Evolutionary conservation across 23 red algal species (phyloP), one percentile per base, ranked within the genome.

Genomic region (Chondrus crispus): DNA sequence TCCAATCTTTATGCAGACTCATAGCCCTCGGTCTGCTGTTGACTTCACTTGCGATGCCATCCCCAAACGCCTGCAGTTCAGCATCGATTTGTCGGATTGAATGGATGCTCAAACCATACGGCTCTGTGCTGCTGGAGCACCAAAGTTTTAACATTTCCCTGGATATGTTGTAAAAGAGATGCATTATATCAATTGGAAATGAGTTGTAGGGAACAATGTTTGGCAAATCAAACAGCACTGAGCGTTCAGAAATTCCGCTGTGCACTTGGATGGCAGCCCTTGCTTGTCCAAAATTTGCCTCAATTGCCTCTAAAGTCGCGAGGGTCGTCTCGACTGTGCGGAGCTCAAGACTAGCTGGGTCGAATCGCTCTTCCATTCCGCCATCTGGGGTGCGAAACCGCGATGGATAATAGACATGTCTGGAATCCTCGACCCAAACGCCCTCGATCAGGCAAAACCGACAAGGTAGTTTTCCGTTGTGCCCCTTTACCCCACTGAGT

Each of bases 141-240:
- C 69, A 74, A 20, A n/a, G 5, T 4, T 44, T 37, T 5, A 74
- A 46, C 29, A 40, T 39, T 22, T 74, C 69, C 32, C 48, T 74
- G 5, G 39, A 37, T 16, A 74, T 74, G 32, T 74, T 74, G 5
- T 74, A 39, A 44, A 74, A 74, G 12, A 74, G 32, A 40, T 35
- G 69, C 69, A 74, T 74, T 39, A 74, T 74, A n/a, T 74, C 69
- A 41, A 40, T 74, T 8, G 69, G 69, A 74, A 74, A 74, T 4
- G 69, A 74, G 20, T 5, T 74, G 36, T 74, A 74, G 7, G 69
- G 12, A 6, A 74, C 4, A 12, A 74, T 6, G 32, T 74, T 74
- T 33, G 10, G 69, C 13, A 14, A 55, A 74, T 37, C 13, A 20
- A 55, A 55, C 51, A 55, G 51, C 20, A 55, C n/a, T n/a, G n/a